Base-by-base conservation (phyloP, 306 rosid genomes). In the Geum urbanum region DNA sequence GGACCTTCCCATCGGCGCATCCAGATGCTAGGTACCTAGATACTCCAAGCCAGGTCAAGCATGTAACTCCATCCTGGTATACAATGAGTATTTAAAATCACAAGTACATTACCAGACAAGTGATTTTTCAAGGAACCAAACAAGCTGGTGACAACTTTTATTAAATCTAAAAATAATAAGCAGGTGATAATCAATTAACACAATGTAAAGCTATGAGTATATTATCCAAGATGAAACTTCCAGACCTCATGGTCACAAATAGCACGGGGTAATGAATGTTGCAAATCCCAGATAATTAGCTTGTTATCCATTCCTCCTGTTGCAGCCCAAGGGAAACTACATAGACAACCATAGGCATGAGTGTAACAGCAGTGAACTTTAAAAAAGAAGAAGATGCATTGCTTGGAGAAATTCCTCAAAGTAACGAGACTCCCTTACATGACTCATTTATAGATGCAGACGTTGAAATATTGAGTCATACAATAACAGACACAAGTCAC, bases 211-310 rank as follows among this genome's bases (percentile, higher is more conserved):
- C 27, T 2, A 24, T 49, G 19, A 14, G 54, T 9, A 32, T 5
- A 49, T 10, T 61, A 20, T 24, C 20, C 80, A 45, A 45, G 16
- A 45, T 48, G 74, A 73, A 13, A 16, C 63, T 7, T 76, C 79
- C 86, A 58, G 39, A 94, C 99, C 97, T 94, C 95, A 18, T 91
- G 99, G 41, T 91, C 83, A 66, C 95, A 85, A 4, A 71, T 87
- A 63, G 78, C 70, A 60, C 97, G 95, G 47, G 92, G 73, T 9
- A 68, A 45, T 0, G 91, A 86, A 67, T 86, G 91, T 75, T 82
- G 92, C 67, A 94, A 43, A 76, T 94, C 97, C 99, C 97, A 91
- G 60, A 94, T 83, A 41, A 80, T 46, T 55, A 94, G 84, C 77
- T 82, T 88, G 8, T 70, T 53, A 79, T 94, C 99, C 97, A 94